These are phyloP conservation scores for Tetratostichococcus sp. DNA, from an alignment of 139 green algal species.

Conservation along the genomic window DNA sequence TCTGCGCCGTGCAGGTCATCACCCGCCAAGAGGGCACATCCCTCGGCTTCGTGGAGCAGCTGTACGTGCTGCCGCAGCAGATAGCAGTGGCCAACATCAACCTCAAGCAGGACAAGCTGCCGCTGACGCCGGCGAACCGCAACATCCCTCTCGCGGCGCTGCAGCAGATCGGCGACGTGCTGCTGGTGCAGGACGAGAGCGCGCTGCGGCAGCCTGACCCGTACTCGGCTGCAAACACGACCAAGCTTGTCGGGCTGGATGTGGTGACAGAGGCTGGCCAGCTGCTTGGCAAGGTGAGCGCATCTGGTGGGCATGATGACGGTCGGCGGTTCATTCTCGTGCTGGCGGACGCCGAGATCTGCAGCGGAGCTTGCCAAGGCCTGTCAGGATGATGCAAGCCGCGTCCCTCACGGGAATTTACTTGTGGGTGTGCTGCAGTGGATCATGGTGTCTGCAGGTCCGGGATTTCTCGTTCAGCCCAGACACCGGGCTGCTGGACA, in stretches of 20 bases:
- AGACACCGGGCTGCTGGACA: conserved; percentile 54
- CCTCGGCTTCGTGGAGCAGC: conserved; percentile 54
- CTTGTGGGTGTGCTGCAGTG: no score
- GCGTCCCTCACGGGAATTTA: no score
- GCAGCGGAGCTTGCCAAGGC: no score
- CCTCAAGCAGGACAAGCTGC: conserved; percentile 33
- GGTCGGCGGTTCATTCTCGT: no score
- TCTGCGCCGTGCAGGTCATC: conserved; percentile 30
- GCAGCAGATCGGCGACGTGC: conserved; percentile 69
- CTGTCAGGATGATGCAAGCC: no score
- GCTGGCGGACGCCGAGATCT: no score
- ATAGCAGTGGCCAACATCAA: conserved; percentile 59
- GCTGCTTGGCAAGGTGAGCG: conserved; percentile 54
- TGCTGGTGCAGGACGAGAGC: conserved; percentile 69
- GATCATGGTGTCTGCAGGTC: conserved; percentile 29
- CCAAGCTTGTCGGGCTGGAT: conserved; percentile 56
- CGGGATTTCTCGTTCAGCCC: conserved; percentile 72
- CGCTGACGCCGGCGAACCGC: neutral
- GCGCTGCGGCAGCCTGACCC: conserved; percentile 40
- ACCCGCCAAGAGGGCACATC: conserved; percentile 49
- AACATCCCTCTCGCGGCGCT: conserved; percentile 55
- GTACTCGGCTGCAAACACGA: conserved; percentile 34
- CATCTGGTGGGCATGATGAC: neutral
- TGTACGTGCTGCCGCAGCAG: conserved; percentile 56
- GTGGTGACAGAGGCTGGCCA: conserved; percentile 47